These are phyloP conservation scores for Wickerhamiella sergipiensis DNA, from an alignment of 805 yeast genomes.

Conservation along the genomic window DNA sequence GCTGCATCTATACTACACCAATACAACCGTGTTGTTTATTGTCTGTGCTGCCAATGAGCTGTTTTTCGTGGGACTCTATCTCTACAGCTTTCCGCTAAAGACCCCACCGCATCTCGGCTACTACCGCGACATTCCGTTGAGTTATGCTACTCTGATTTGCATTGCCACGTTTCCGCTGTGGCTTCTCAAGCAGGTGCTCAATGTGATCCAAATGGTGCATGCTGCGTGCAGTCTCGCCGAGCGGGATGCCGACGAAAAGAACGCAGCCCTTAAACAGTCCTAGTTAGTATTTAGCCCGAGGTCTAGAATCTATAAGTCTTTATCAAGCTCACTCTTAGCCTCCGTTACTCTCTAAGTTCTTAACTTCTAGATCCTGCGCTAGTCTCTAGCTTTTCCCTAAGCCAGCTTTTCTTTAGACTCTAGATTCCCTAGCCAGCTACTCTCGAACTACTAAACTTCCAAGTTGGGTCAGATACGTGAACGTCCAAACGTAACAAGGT, in stretches of 20 bases:
- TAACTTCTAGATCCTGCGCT: too few relatives aligned
- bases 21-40: conserved; percentile 65
- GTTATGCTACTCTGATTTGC: conserved; percentile 47
- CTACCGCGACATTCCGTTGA: conserved; percentile 27
- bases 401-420: too few relatives aligned
- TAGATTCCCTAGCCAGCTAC: too few relatives aligned
- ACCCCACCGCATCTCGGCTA: conserved; percentile 30
- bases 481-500: conserved; percentile 21
- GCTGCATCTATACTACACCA: conserved; percentile 74
- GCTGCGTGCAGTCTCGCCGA: conserved; percentile 76
- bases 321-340: too few relatives aligned
- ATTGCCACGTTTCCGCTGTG: conserved; percentile 69
- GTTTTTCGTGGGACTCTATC: conserved; percentile 79
- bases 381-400: too few relatives aligned
- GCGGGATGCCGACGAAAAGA: conserved; percentile 49
- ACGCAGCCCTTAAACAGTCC: conserved; percentile 8
- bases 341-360: too few relatives aligned
- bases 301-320: too few relatives aligned
- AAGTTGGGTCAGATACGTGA: not conserved
- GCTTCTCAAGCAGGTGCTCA: conserved; percentile 80
- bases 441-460: not conserved
- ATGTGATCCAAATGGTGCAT: conserved; percentile 72
- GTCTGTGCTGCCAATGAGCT: conserved; percentile 91
- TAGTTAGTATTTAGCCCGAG: too few relatives aligned
- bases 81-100: conserved; percentile 46